Conservation (phyloP, 768 basidiomycete genomes). For the Termitomyces sp. region DNA sequence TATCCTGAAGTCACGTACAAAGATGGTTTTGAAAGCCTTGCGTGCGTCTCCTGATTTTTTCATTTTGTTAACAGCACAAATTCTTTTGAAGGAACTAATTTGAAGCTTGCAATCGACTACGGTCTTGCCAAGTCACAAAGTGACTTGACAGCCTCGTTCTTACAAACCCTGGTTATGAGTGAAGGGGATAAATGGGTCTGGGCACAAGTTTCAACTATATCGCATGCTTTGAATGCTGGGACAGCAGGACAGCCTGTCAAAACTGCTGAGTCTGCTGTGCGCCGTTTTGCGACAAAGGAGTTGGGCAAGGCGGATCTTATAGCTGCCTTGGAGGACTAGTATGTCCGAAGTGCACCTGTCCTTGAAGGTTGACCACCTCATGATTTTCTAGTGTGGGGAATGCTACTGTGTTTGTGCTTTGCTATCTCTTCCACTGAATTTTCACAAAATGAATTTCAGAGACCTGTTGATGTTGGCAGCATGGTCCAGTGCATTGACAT, state of each 20-base stretch:
- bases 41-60: constrained; percentile 41
- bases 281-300: constrained; percentile 85
- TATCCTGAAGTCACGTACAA: constrained; percentile 64
- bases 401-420: constrained; percentile 55
- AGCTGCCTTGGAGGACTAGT: constrained; percentile 89
- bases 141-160: constrained; percentile 85
- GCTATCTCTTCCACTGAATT: neutral
- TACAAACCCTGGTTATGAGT: constrained; percentile 95
- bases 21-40: constrained; percentile 70
- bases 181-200: constrained; percentile 92
- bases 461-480: constrained; percentile 81
- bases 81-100: constrained; percentile 51
- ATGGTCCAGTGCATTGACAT: constrained; percentile 66
- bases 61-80: neutral
- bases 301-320: constrained; percentile 76
- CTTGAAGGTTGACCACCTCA: neutral
- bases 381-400: constrained; percentile 68
- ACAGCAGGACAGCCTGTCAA: constrained; percentile 71
- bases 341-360: constrained; percentile 24
- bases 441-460: constrained; percentile 17
- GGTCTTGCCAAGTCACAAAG: constrained; percentile 78
- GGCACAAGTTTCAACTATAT: constrained; percentile 62
- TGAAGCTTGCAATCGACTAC: constrained; percentile 90
- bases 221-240: constrained; percentile 66
- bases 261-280: constrained; percentile 70